phyloP scores from a whole-genome alignment of 2,329 filamentous ascomycete species.

The Fonsecaea monophora region DNA sequence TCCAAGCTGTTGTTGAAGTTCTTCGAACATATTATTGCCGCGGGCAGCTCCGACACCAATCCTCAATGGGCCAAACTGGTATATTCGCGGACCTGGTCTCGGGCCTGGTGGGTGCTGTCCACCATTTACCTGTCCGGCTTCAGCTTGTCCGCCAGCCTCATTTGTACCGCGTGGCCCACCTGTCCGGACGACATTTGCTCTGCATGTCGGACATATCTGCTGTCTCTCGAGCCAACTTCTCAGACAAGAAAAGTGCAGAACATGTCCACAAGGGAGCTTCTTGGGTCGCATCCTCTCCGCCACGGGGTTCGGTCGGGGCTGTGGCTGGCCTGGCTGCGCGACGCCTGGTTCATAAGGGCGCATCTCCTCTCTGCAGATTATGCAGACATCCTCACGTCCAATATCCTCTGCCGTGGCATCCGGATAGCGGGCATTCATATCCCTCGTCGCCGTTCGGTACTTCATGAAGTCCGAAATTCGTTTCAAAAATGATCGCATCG shows the following conservation, averaged over 20 bases:
- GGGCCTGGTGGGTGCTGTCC: slow-evolving; percentile 43
- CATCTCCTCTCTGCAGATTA: slow-evolving; percentile 98
- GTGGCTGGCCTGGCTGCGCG: slow-evolving; percentile 46
- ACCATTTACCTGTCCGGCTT: slow-evolving; percentile 31
- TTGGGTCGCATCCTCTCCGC: slow-evolving; percentile 88
- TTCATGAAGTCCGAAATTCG: slow-evolving; percentile 85
- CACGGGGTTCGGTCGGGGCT: slow-evolving; percentile 51
- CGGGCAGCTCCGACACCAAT: slow-evolving; percentile 72
- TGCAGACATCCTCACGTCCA: slow-evolving; percentile 86
- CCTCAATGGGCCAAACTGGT: slow-evolving; percentile 76
- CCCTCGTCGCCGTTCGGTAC: slow-evolving; percentile 87
- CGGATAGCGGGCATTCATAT: slow-evolving; percentile 90
- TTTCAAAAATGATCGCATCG: slow-evolving; percentile 87
- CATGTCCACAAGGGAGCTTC: slow-evolving; percentile 94
- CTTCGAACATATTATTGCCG: slow-evolving; percentile 64
- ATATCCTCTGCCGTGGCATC: slow-evolving; percentile 91
- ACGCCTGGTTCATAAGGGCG: slow-evolving; percentile 70
- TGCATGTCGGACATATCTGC: slow-evolving; percentile 94
- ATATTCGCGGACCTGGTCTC: slow-evolving; percentile 63
- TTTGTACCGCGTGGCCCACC: slow-evolving; percentile 41
- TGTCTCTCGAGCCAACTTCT: slow-evolving; percentile 97
- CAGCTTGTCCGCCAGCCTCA: slow-evolving; percentile 40
- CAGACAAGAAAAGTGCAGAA: slow-evolving; percentile 90
- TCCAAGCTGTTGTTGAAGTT: slow-evolving; percentile 68
- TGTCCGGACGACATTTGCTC: slow-evolving; percentile 72